Evolutionary conservation across 129 eudicot genomes (phyloP), one percentile per base, ranked within the genome.

Genomic region (Artemisia annua): DNA sequence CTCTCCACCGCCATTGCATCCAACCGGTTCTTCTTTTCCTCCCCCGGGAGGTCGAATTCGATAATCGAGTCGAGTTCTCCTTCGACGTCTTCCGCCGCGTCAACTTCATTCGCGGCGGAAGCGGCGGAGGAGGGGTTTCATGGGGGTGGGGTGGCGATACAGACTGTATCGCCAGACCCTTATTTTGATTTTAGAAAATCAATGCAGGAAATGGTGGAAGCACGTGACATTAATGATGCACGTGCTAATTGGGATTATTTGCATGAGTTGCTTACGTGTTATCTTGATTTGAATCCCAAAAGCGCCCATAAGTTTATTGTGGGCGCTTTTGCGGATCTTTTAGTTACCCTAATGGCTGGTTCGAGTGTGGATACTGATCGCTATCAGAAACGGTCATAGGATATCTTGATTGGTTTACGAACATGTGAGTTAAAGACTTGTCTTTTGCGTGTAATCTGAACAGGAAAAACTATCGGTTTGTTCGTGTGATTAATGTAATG

Each of bases 191-290:
- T 95, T 79, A 85, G 97, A 65, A 83, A 83, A 68, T 95, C 99
- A 28, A 95, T 95, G 99, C 95, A 95, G 76, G 97, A 95, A 69
- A 95, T 95, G 99, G 97, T 95, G 92, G 97, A 90, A 75, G 87
- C 97, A 74, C 94, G 96, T 85, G 94, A 76, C 50, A 59, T 85
- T 15, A 67, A 53, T 17, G 95, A 87, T 74, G 87, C 87, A 13
- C 72, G 85, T 18, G 86, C 82, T 46, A 79, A 81, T 11, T 90
- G 97, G 96, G 96, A 88, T 22, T 88, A 86, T 55, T 78, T 94
- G 81, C 99, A 90, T 75, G 94, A 94, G 82, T 89, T 94, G 2
- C 90, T 94, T 67, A 72, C 78, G 84, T 86, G 91, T 81, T 94
- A 94, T 53, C 87, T 94, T 20, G 71, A 89, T 1, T 67, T 94